Evolutionary conservation across 164 flowering plant genomes (phyloP).

Genomic region (Santalum album): DNA sequence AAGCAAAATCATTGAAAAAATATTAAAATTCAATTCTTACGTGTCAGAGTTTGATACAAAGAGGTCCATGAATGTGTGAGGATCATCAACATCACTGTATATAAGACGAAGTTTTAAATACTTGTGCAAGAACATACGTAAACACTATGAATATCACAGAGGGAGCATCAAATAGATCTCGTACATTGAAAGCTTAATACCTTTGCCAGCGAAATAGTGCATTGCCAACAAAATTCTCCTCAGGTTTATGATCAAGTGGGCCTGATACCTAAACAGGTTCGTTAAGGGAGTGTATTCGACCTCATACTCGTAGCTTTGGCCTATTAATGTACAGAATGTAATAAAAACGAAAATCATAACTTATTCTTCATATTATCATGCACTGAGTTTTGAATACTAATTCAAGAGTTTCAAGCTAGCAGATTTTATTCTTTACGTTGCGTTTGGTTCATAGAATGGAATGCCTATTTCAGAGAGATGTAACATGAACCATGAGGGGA

Average conservation of each 20-base stretch:
- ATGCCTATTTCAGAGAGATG: no score
- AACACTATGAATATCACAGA: not conserved
- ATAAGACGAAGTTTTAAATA: conserved; percentile 5
- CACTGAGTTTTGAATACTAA: no score
- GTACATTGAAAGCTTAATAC: conserved; percentile 31
- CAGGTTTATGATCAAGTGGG: conserved; percentile 58
- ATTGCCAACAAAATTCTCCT: conserved; percentile 53
- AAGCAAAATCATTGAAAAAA: not conserved
- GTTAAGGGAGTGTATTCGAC: no score
- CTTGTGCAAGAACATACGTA: not conserved
- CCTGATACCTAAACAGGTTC: conserved; percentile 59
- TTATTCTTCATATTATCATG: no score
- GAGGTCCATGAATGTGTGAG: conserved; percentile 84
- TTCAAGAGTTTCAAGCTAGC: no score
- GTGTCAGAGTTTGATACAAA: conserved; percentile 76
- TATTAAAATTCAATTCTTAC: conserved; percentile 33
- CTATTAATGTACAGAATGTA: no score
- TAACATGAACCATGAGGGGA: no score
- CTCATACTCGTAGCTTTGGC: no score
- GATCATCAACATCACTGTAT: conserved; percentile 75
- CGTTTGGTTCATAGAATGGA: no score
- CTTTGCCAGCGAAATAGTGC: conserved; percentile 95
- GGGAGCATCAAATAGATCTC: not conserved
- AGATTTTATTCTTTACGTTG: no score
- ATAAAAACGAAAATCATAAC: no score